Evolutionary conservation across 768 basidiomycete genomes (phyloP).

Genomic region (Daedaleopsis nitida): DNA sequence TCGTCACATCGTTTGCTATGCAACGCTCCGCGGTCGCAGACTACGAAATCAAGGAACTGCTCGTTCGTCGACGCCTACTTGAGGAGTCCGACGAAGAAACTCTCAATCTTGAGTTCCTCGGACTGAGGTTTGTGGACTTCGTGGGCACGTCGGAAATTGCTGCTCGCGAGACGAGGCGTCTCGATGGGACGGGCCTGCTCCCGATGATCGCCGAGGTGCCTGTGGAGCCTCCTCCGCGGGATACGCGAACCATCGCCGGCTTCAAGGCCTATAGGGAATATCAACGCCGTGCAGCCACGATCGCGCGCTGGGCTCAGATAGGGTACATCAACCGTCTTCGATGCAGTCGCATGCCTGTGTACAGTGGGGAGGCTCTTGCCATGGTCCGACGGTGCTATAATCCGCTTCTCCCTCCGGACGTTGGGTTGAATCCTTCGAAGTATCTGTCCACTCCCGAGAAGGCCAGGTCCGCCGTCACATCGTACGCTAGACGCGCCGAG

Average conservation of each 20-base stretch:
- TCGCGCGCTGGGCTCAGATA: slow-evolving; percentile 69
- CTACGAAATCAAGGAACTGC: slow-evolving; percentile 85
- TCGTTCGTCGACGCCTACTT: slow-evolving; percentile 76
- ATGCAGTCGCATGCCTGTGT: slow-evolving; percentile 47
- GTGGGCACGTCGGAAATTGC: slow-evolving; percentile 57
- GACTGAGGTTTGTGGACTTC: slow-evolving; percentile 59
- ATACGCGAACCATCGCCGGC: slow-evolving; percentile 74
- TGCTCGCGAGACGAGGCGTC: slow-evolving; percentile 51
- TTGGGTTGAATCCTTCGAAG: neutral
- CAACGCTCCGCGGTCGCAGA: slow-evolving; percentile 74
- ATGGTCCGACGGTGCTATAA: slow-evolving; percentile 40
- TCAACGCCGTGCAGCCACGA: slow-evolving; percentile 49
- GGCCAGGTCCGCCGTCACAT: slow-evolving; percentile 57
- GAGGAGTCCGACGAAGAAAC: slow-evolving; percentile 51
- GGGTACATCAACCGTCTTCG: slow-evolving; percentile 75
- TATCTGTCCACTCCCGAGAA: slow-evolving; percentile 33
- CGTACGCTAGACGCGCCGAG: slow-evolving; percentile 60
- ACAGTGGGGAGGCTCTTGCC: slow-evolving; percentile 39
- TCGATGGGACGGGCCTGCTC: slow-evolving; percentile 62
- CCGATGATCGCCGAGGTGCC: slow-evolving; percentile 55
- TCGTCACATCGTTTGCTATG: slow-evolving; percentile 76
- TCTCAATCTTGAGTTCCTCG: slow-evolving; percentile 63
- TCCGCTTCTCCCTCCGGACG: slow-evolving; percentile 51
- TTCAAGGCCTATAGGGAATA: slow-evolving; percentile 53
- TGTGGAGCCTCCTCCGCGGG: slow-evolving; percentile 69